These are phyloP conservation scores for Pythium phragmiticola DNA, from an alignment of 352 stramenopile genomes.

Conservation along the genomic window DNA sequence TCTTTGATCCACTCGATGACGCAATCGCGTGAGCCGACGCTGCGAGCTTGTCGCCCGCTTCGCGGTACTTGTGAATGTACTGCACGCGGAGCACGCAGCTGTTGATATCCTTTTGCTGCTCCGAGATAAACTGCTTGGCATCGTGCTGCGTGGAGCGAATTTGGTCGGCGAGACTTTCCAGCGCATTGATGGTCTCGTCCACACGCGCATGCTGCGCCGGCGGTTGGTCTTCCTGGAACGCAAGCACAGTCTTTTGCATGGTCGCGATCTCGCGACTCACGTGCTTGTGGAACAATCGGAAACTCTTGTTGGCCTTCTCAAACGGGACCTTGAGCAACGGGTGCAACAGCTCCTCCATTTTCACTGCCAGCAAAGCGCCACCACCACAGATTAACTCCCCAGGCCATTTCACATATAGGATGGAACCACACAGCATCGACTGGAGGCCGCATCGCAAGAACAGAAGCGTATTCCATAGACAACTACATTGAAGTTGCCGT, in stretches of 20 bases:
- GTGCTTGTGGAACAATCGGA: conserved; percentile 81
- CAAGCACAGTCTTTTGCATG: conserved; percentile 46
- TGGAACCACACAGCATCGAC: neutral
- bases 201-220: conserved; percentile 60
- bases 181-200: conserved; percentile 50
- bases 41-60: conserved; percentile 28
- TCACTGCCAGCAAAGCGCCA: neutral
- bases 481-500: conserved; percentile 23
- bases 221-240: conserved; percentile 54
- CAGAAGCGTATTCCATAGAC: neutral
- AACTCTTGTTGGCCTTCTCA: conserved; percentile 71
- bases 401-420: neutral
- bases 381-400: neutral
- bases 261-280: conserved; percentile 60
- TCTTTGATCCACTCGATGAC: neutral
- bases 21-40: conserved; percentile 16
- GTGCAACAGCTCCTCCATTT: conserved; percentile 53
- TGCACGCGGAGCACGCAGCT: conserved; percentile 44
- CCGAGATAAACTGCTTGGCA: conserved; percentile 38
- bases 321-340: conserved; percentile 76
- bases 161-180: conserved; percentile 41
- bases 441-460: neutral
- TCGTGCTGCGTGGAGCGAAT: conserved; percentile 51
- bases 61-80: conserved; percentile 39
- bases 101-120: conserved; percentile 59